Conservation (phyloP, 257 asterid species). For the Jacaranda mimosifolia region DNA sequence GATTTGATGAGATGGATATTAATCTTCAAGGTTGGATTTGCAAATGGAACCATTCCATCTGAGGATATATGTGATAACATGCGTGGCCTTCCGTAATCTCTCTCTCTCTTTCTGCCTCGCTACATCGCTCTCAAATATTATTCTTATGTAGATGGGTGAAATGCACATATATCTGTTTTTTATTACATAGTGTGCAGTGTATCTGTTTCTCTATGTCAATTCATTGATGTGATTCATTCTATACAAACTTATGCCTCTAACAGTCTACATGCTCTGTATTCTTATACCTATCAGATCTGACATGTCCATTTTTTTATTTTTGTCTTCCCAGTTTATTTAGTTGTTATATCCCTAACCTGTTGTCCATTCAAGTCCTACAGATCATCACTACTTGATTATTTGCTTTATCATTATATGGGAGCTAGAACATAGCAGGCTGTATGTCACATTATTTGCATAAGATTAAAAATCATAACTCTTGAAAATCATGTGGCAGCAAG, state of each 20-base stretch:
- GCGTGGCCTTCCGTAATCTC: slow-evolving; percentile 71
- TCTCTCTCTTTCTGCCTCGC: slow-evolving; percentile 1
- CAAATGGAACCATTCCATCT: slow-evolving; percentile 88
- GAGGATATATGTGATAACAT: slow-evolving; percentile 79
- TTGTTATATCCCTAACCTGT: not conserved
- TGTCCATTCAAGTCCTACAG: too few relatives aligned
- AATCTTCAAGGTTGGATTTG: slow-evolving; percentile 50
- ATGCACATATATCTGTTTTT: not conserved
- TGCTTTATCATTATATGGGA: not conserved
- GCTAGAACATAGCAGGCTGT: not conserved
- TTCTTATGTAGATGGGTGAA: not conserved
- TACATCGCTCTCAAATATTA: too few relatives aligned
- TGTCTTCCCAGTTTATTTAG: not conserved
- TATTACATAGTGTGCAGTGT: not conserved
- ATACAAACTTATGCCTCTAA: not conserved
- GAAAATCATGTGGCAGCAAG: not conserved
- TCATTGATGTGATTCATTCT: not conserved
- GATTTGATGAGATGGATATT: not conserved
- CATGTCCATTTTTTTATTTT: too few relatives aligned
- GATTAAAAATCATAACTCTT: not conserved
- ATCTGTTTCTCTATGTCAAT: not conserved
- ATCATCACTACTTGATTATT: not conserved
- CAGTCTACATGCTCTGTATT: too few relatives aligned
- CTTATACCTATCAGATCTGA: not conserved
- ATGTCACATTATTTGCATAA: not conserved